phyloP scores from a whole-genome alignment of 1,139 yeast genomes.

The Zygoascus sp. region DNA sequence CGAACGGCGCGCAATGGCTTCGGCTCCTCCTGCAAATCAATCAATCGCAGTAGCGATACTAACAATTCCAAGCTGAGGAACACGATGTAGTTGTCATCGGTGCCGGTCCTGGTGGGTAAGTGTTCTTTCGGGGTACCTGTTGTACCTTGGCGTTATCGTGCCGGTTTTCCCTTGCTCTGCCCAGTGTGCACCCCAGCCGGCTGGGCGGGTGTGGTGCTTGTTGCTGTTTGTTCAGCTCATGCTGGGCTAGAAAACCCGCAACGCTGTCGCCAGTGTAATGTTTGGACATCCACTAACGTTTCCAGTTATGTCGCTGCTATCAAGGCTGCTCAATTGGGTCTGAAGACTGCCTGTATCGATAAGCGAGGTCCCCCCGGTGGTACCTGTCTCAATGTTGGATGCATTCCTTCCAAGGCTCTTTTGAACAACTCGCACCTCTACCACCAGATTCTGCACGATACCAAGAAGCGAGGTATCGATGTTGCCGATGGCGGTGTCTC shows the following conservation, averaged over 20 bases:
- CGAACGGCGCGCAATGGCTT: background rate
- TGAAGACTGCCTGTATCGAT: slow-evolving; percentile 93
- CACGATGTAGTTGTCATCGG: slow-evolving; percentile 95
- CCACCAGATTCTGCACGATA: slow-evolving; percentile 84
- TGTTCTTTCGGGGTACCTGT: too few relatives aligned
- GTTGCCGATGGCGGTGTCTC: slow-evolving; percentile 60
- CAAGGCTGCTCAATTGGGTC: slow-evolving; percentile 95
- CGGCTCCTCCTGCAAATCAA: too few relatives aligned
- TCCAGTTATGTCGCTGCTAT: slow-evolving; percentile 76
- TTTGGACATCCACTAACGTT: background rate
- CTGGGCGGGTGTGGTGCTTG: too few relatives aligned
- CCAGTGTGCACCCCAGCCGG: too few relatives aligned
- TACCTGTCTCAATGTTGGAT: slow-evolving; percentile 96
- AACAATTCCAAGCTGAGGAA: slow-evolving; percentile 36
- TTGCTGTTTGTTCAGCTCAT: background rate
- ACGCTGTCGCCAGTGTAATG: background rate
- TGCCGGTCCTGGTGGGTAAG: slow-evolving; percentile 95
- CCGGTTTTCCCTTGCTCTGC: too few relatives aligned
- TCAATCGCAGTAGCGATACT: background rate
- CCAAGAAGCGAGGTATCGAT: slow-evolving; percentile 85
- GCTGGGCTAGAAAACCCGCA: too few relatives aligned
- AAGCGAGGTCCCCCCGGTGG: slow-evolving; percentile 97
- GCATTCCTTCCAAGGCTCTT: slow-evolving; percentile 96
- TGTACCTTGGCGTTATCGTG: too few relatives aligned
- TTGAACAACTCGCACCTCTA: slow-evolving; percentile 90